Evolutionary conservation across 2,329 filamentous ascomycete genomes (phyloP), one percentile per base, ranked within the genome.

Genomic region (Stemphylium beticola): DNA sequence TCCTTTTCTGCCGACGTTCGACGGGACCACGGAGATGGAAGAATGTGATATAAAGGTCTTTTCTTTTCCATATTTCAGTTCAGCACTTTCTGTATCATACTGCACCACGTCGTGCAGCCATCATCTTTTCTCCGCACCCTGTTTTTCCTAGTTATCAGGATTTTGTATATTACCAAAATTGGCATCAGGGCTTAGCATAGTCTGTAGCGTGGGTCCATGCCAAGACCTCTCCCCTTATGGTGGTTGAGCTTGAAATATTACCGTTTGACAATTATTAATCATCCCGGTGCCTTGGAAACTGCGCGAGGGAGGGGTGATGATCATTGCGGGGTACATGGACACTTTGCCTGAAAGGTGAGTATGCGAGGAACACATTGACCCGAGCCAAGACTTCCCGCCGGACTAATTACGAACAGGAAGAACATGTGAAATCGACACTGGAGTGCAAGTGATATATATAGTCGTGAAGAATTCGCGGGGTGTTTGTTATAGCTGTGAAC

Each of bases 91-190:
- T 45, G 14, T 34, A 8, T 7, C 10, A 26, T 36, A 15, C 8
- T 36, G 33, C 9, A 36, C 33, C n/a, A 15, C n/a, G 15, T 36
- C n/a, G 15, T 36, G 12, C 42, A 34, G 32, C 10, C 15, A 17
- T 14, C 17, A 11, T 39, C 22, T 29, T 20, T 17, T 37, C 24
- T 20, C 17, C 7, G 6, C 14, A 20, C 12, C 24, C 24, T 29
- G 9, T 22, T 26, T 26, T 26, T 17, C 43, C 14, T 29, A n/a
- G 12, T 22, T 24, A 17, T 24, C 31, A 22, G 15, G 15, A 9
- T n/a, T 40, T 39, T 55, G 55, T 57, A 51, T 44, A 55, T 22
- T 55, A 55, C 12, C 31, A 47, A 57, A 43, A 50, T 55, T 44
- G 51, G 51, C 33, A 24, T 42, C 11, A 37, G 32, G 29, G 39